These are phyloP conservation scores for Phytopythium montanum DNA, from an alignment of 352 stramenopile species.

Conservation along the genomic window DNA sequence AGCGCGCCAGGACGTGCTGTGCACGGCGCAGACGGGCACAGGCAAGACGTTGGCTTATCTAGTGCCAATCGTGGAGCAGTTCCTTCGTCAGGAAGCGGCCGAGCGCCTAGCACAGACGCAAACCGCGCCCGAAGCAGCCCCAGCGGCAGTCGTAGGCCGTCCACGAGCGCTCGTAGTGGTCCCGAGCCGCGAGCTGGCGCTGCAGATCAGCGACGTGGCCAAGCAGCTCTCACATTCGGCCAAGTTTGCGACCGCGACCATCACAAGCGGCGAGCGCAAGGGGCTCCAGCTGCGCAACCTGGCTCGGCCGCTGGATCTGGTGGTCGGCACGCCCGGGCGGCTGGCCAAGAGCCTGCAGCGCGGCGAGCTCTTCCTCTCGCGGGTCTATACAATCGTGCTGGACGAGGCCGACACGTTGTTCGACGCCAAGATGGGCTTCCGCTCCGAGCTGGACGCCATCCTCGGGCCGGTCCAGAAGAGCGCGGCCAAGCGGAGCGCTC, in stretches of 20 bases:
- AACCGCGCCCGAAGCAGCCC: not conserved
- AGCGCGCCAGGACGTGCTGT: constrained; percentile 49
- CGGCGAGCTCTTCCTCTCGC: constrained; percentile 76
- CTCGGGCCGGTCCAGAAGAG: constrained; percentile 61
- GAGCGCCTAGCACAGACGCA: not conserved
- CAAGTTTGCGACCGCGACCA: constrained; percentile 61
- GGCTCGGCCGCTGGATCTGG: constrained; percentile 45
- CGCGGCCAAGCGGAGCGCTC: constrained; percentile 43
- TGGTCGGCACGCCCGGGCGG: constrained; percentile 74
- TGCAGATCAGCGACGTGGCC: constrained; percentile 64
- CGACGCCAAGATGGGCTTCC: constrained; percentile 82
- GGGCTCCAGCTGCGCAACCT: constrained; percentile 59
- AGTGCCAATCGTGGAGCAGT: constrained; percentile 48
- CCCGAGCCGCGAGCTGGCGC: constrained; percentile 63
- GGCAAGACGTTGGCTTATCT: constrained; percentile 70
- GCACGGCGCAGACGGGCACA: constrained; percentile 58
- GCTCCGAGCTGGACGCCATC: constrained; percentile 66
- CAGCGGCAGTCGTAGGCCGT: constrained; percentile 21
- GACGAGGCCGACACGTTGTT: constrained; percentile 83
- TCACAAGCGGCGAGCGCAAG: constrained; percentile 70
- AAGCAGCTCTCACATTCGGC: constrained; percentile 61
- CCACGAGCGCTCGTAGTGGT: constrained; percentile 55
- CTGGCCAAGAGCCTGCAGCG: constrained; percentile 71
- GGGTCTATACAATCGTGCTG: constrained; percentile 58
- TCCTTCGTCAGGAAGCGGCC: constrained; percentile 37